Evolutionary conservation across 176 grass and related monocot genomes (phyloP), one percentile per base, ranked within the genome.

Genomic region (Puccinellia tenuiflora): DNA sequence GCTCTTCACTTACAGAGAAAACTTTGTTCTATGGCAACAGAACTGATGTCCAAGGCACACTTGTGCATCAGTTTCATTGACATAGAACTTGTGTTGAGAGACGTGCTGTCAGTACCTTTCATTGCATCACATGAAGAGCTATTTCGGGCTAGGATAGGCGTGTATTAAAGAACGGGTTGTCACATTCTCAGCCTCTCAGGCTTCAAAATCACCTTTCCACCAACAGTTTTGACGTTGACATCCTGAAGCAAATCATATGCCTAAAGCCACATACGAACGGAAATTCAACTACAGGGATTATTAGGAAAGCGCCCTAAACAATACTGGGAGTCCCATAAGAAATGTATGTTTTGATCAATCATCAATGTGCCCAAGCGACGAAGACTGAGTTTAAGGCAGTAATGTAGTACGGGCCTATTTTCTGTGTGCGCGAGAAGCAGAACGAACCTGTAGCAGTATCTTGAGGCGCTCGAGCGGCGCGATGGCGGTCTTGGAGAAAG

Each of bases 391-490:
- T 35, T 13, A 45, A 80, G 34, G 31, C 21, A 11, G 11, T 45
- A 52, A 17, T 17, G 48, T 5, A 6, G 24, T 31, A 20, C 54
- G 45, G 9, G 42, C 16, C 7, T 68, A 48, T 21, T 52, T 14
- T 61, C 21, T n/a, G 14, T 3, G 65, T 15, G 26, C 40, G 43
- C 0, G 35, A 75, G 62, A 21, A 17, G 16, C 51, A 10, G 10
- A 47, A 82, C 78, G 83, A 84, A 98, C 95, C 92, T 98, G 95
- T 81, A 95, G 52, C 73, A 98, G 29, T 60, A 98, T 98, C 86
- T 98, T 98, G 67, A 98, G 76, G 18, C 95, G 95, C 83, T 98
- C 95, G 70, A 98, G 77, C 24, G 95, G 95, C 78, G 95, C 95
- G 35, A 97, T 93, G 37, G 95, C 88, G 4, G 95, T 97, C 77